Percentiles rank a stretch among this genome's conserved stretches.
phyloP scores from a whole-genome alignment of 805 yeast genomes.

The Candida nanaspora region DNA sequence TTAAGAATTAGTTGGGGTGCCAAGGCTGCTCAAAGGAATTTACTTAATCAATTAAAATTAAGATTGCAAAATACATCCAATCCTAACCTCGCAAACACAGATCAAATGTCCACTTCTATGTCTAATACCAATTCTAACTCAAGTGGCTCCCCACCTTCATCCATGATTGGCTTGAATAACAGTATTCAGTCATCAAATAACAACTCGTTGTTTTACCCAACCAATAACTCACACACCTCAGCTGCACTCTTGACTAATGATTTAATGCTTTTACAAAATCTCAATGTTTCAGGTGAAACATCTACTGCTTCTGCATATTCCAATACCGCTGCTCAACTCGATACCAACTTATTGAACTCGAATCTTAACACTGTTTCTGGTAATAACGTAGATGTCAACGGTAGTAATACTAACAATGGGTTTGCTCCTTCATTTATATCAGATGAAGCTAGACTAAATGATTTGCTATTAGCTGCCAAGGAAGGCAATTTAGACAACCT shows the following conservation, averaged over 20 bases:
- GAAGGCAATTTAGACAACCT: constrained; percentile 48
- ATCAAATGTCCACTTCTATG: neutral
- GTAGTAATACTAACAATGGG: neutral
- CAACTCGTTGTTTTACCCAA: neutral
- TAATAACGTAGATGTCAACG: neutral
- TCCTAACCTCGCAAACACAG: neutral
- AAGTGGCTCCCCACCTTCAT: neutral
- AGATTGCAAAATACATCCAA: neutral
- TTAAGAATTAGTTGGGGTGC: constrained; percentile 85
- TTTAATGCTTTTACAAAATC: neutral
- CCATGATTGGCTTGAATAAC: neutral
- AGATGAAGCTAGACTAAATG: constrained; percentile 35
- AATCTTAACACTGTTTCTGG: too few species aligned
- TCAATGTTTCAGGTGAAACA: neutral
- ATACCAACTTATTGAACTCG: neutral
- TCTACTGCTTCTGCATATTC: too few species aligned
- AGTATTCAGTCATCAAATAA: too few species aligned
- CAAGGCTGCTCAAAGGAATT: constrained; percentile 39
- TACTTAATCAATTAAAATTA: constrained; percentile 22
- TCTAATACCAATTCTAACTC: neutral
- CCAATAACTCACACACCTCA: neutral
- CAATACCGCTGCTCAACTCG: too few species aligned
- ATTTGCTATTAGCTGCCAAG: constrained; percentile 46
- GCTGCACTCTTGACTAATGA: neutral
- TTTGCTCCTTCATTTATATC: neutral